These are phyloP conservation scores for Cylindrodendrum hubeiense DNA, from an alignment of 2,329 filamentous ascomycete genomes.

Conservation along the genomic window DNA sequence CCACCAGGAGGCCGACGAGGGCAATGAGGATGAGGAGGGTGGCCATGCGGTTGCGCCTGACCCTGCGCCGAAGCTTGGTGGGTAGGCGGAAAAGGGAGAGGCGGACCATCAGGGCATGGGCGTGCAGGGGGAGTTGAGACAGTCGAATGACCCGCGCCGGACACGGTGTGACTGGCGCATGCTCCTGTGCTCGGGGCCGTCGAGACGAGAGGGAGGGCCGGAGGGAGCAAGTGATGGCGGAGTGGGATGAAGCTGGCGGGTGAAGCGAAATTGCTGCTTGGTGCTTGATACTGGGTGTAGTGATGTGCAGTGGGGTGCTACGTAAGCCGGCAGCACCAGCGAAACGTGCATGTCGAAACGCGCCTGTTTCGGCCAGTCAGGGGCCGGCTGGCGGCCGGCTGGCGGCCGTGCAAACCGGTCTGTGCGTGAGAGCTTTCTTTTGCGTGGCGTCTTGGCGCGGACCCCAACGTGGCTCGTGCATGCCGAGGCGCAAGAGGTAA, in stretches of 20 bases:
- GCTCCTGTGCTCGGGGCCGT: constrained; percentile 29
- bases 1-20: constrained; percentile 51
- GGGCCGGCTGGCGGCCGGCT: background rate
- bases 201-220: constrained; percentile 11
- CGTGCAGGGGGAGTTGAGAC: constrained; percentile 20
- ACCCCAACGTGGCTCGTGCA: constrained; percentile 32
- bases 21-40: constrained; percentile 60
- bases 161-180: constrained; percentile 38
- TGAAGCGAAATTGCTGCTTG: constrained; percentile 11
- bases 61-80: constrained; percentile 67
- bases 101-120: constrained; percentile 51
- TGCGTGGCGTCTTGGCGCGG: constrained; percentile 4
- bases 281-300: constrained; percentile 1
- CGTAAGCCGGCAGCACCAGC: constrained; percentile 23
- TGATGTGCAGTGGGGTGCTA: background rate
- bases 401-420: background rate
- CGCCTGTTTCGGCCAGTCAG: constrained; percentile 37
- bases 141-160: constrained; percentile 36
- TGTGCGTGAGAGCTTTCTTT: constrained; percentile 12
- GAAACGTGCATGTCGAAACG: constrained; percentile 12
- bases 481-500: constrained; percentile 27
- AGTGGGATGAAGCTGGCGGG: constrained; percentile 2
- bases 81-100: constrained; percentile 66
- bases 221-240: constrained; percentile 15
- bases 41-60: constrained; percentile 69